A percentile compares a stretch with the other conserved stretches of the same genome.
Conservation (phyloP, 306 rosid species). For the Trifolium fragiferum region DNA sequence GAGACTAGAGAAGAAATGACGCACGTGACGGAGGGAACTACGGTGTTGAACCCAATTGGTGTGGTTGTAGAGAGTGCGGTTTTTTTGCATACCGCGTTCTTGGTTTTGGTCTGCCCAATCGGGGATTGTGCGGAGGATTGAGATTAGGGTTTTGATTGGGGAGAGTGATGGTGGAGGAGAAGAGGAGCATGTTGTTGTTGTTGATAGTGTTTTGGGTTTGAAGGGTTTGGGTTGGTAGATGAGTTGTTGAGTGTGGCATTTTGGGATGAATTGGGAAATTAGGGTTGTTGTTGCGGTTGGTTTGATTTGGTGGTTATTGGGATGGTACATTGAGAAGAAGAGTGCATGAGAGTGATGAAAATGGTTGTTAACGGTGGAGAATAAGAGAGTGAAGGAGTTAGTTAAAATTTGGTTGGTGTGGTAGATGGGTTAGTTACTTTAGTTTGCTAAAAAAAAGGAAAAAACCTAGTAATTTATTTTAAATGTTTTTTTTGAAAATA, state of each 20-base stretch:
- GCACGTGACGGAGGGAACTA: slow-evolving; percentile 84
- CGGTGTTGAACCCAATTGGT: slow-evolving; percentile 72
- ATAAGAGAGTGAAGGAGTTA: slow-evolving; percentile 6
- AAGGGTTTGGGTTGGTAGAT: not conserved
- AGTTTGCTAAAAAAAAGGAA: no score
- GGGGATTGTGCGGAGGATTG: slow-evolving; percentile 59
- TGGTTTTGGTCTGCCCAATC: slow-evolving; percentile 77
- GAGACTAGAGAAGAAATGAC: slow-evolving; percentile 72
- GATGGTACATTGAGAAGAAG: slow-evolving; percentile 50
- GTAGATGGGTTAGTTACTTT: not conserved
- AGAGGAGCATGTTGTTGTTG: slow-evolving; percentile 23
- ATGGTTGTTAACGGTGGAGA: not conserved
- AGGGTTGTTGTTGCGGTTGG: slow-evolving; percentile 28
- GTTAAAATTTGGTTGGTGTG: slow-evolving; percentile 35
- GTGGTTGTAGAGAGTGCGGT: slow-evolving; percentile 66
- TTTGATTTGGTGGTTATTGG: slow-evolving; percentile 50
- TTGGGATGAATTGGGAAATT: slow-evolving; percentile 55
- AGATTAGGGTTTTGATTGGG: slow-evolving; percentile 40
- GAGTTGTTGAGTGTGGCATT: slow-evolving; percentile 10
- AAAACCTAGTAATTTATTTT: no score
- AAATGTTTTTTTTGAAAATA: no score
- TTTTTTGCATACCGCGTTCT: slow-evolving; percentile 74
- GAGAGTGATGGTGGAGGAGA: not conserved
- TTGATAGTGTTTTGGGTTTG: slow-evolving; percentile 8
- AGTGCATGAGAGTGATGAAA: slow-evolving; percentile 38